Percentiles rank a stretch among this genome's conserved stretches.
These are phyloP conservation scores for Murraya paniculata DNA, from an alignment of 345 rosid species.

Conservation along the genomic window DNA sequence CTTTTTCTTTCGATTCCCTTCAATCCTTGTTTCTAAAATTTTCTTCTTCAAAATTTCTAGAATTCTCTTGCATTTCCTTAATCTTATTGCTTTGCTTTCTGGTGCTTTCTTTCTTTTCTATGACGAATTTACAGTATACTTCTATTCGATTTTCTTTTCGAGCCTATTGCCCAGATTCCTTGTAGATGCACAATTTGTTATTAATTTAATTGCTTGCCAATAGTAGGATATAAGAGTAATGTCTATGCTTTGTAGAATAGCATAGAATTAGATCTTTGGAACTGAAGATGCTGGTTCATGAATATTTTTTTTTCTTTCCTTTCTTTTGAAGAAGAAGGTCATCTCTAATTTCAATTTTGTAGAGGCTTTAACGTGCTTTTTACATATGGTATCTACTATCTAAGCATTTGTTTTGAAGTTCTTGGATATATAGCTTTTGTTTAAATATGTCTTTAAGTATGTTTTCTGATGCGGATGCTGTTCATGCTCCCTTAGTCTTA, in stretches of 20 bases:
- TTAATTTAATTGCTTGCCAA: background rate
- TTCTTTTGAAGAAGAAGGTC: background rate
- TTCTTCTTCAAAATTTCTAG: background rate
- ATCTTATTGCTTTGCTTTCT: background rate
- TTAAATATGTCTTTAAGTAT: background rate
- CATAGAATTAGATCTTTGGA: background rate
- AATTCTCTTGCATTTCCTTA: background rate
- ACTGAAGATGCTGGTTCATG: background rate
- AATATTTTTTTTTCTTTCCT: background rate
- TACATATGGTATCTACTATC: background rate
- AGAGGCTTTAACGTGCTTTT: background rate
- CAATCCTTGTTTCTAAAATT: background rate
- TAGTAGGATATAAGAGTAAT: background rate
- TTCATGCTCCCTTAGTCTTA: slow-evolving; percentile 8
- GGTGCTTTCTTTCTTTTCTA: background rate
- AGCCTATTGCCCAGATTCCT: background rate
- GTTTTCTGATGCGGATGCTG: slow-evolving; percentile 7
- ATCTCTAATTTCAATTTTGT: background rate
- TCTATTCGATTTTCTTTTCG: background rate
- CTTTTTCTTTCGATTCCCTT: background rate
- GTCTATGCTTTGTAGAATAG: background rate
- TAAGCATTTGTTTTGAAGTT: background rate
- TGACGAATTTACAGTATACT: background rate
- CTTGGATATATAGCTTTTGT: background rate
- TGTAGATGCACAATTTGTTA: background rate